A percentile compares a stretch with the other conserved stretches of the same genome.
Conservation (phyloP, 768 basidiomycete genomes). For the Termitomyces titanicus region DNA sequence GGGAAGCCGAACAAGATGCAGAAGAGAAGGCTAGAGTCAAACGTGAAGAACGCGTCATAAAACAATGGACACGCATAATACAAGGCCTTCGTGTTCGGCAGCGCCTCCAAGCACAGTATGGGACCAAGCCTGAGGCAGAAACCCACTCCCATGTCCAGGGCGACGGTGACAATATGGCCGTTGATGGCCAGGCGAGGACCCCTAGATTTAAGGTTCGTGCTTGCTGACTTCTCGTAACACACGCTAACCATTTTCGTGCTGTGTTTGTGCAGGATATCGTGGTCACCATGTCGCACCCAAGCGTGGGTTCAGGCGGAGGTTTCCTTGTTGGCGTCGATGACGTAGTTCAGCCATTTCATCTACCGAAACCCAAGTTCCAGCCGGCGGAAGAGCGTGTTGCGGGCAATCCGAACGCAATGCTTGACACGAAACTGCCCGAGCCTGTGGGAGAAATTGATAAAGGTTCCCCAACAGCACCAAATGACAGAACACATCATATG, state of each 20-base stretch:
- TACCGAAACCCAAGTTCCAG: conserved; percentile 62
- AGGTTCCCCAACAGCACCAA: conserved; percentile 4
- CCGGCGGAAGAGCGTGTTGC: conserved; percentile 23
- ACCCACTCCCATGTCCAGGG: conserved; percentile 10
- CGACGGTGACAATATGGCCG: neutral
- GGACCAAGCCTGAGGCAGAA: conserved; percentile 23
- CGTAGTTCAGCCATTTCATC: conserved; percentile 67
- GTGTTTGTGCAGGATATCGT: conserved; percentile 12
- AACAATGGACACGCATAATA: conserved; percentile 85
- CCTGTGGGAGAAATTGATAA: neutral
- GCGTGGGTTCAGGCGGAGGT: conserved; percentile 45
- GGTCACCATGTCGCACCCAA: conserved; percentile 15
- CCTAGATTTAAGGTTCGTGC: conserved; percentile 4
- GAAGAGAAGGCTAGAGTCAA: conserved; percentile 75
- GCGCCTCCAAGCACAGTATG: conserved; percentile 79
- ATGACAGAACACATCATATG: conserved; percentile 32
- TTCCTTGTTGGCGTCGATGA: conserved; percentile 69
- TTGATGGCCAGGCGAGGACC: neutral
- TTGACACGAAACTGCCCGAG: neutral
- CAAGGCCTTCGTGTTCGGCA: conserved; percentile 86
- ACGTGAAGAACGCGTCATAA: conserved; percentile 74
- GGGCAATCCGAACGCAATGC: neutral
- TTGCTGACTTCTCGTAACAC: neutral
- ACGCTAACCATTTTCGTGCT: conserved; percentile 3
- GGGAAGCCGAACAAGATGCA: conserved; percentile 74